Base-by-base conservation (phyloP, 306 rosid genomes). In the Alnus rubra region DNA sequence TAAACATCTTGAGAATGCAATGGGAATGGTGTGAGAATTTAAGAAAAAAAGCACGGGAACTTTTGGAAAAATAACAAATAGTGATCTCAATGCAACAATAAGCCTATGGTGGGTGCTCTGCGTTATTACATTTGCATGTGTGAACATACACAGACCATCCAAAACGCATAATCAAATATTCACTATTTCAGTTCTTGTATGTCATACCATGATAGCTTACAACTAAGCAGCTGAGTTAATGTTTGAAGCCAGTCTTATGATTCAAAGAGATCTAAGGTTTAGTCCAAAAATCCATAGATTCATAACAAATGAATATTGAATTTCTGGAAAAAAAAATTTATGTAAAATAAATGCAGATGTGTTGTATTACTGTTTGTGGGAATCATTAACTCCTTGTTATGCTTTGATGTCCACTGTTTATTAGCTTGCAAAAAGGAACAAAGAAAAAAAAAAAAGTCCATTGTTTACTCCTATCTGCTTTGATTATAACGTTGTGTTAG, bases 401-500 rank as follows among this genome's bases (percentile, higher is more conserved):
- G 59, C 62, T 71, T 35, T 16, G 30, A 37, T 63, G 79, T 44
- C n/a, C 50, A 28, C 19, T 37, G 54, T 62, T 75, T 79, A 42
- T 68, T 28, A 59, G 28, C 65, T 59, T 9, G 4, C 33, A 9
- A 3, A 23, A 23, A 4, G 8, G 7, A 59, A 59, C 9, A 28
- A 10, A 23, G 28, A 59, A 42, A 42, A 28, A 23, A 1, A 58
- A 58, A 23, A 58, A 28, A 59, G 65, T 13, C 16, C 30, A 39
- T 31, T 48, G 55, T 62, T 71, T 71, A 42, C 6, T 31, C 23
- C 28, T 70, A 47, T 74, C 70, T 81, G 68, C 65, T 49, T 67
- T 31, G 37, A 65, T 51, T 65, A 50, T 78, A 64, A 55, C 33
- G 56, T 78, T 64, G 11, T 55, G 63, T 53, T 74, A 87, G 83